Base-by-base conservation (phyloP, 1,284 basidiomycete genomes). In the Neonothopanus nambi region DNA sequence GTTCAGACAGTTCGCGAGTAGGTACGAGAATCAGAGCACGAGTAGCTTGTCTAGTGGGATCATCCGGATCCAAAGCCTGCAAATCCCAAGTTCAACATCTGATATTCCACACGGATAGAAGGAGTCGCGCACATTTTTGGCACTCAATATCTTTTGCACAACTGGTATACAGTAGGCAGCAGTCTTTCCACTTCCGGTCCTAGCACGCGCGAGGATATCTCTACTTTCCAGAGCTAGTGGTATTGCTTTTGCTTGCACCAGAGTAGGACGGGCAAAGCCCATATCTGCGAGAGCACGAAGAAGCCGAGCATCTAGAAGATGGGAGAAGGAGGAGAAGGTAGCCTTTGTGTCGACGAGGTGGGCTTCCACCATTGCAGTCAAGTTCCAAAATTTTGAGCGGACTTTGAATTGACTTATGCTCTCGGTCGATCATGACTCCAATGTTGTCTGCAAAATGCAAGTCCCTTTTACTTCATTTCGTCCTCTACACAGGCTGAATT, bases 121-220 rank as follows among this genome's bases (percentile, higher is more conserved):
- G 58, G 56, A 65, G 67, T 63, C 61, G 84, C 87, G 73, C 70
- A 90, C 91, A 67, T 74, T 75, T 80, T 96, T 96, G 4, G 81
- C 80, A 59, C 80, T 84, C 48, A 99, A 66, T 28, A 99, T 87
- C 68, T 93, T 95, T 68, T 99, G 96, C 0, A 94, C 75, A 15
- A 95, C 71, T 0, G 97, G 96, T 4, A 99, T 81, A 58, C 88
- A 93, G 69, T 99, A 99, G 3, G 97, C 95, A 1, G 93, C 91
- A 0, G 97, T 99, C 77, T 99, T 99, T 43, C 97, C 97, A 55
- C 91, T 95, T 12, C 97, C 97, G 1, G 97, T 99, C 35, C 93
- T 82, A 3, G 97, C 95, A 30, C 93, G 81, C 5, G 95, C 96
- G 21, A 99, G 82, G 51, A 99, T 91, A 70, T 99, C 97, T 47